Evolutionary conservation across 768 basidiomycete genomes (phyloP).

Genomic region (Phaffia australis): DNA sequence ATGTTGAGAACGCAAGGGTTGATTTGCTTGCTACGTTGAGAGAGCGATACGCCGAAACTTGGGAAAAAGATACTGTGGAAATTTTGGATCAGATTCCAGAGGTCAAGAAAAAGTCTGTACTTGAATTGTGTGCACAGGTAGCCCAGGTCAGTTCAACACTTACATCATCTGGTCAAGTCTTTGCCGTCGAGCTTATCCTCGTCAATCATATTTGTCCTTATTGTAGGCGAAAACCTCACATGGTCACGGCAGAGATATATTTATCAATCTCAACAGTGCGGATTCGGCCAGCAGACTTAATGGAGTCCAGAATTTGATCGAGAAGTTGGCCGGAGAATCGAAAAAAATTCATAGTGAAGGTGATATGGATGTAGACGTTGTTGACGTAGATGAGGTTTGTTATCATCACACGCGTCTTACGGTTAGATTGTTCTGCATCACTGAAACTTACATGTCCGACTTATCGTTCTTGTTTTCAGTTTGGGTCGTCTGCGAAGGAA

Average conservation of each 20-base stretch:
- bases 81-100: conserved; percentile 14
- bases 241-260: conserved; percentile 15
- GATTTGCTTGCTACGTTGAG: conserved; percentile 11
- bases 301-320: conserved; percentile 16
- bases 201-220: neutral
- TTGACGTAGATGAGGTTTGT: conserved; percentile 1
- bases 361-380: conserved; percentile 23
- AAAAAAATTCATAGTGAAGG: conserved; percentile 1
- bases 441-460: neutral
- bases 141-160: neutral
- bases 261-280: conserved; percentile 19
- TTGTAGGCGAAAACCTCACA: conserved; percentile 1
- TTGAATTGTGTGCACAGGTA: conserved; percentile 14
- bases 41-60: conserved; percentile 19
- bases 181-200: neutral
- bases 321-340: conserved; percentile 10
- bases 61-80: conserved; percentile 19
- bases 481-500: conserved; percentile 43
- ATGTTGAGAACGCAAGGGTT: neutral
- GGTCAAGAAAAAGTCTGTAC: conserved; percentile 15
- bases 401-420: neutral
- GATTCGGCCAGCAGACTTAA: conserved; percentile 20
- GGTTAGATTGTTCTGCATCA: neutral
- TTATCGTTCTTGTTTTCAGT: neutral
- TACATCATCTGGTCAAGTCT: neutral